A percentile compares a stretch with the other conserved stretches of the same genome.
phyloP scores from a whole-genome alignment of 495 filamentous ascomycete species.

The Arthonia radiata region DNA sequence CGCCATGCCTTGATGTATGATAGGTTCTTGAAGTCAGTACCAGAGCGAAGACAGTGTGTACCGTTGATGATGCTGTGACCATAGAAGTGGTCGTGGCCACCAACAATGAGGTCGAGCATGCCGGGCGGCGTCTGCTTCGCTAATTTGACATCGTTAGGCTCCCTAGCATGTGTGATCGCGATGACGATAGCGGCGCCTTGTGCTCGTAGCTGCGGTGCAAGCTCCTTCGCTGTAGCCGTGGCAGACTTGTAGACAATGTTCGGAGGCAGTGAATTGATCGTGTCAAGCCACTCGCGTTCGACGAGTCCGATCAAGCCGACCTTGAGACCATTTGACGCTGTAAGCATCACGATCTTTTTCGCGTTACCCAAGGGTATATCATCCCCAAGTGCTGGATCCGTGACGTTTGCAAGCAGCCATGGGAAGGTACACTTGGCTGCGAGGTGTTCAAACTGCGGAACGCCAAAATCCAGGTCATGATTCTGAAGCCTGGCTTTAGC shows the following conservation, averaged over 20 bases:
- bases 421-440: conserved; percentile 55
- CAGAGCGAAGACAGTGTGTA: conserved; percentile 56
- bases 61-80: conserved; percentile 48
- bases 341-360: conserved; percentile 43
- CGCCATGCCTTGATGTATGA: conserved; percentile 58
- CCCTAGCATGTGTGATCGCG: conserved; percentile 60
- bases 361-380: conserved; percentile 43
- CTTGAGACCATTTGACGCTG: conserved; percentile 59
- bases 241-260: conserved; percentile 59
- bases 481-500: conserved; percentile 25
- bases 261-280: conserved; percentile 64
- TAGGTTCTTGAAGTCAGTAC: conserved; percentile 73
- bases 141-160: conserved; percentile 59
- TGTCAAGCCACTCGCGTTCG: conserved; percentile 56
- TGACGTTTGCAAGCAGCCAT: conserved; percentile 69
- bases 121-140: conserved; percentile 40
- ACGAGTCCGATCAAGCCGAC: conserved; percentile 66
- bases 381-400: conserved; percentile 53
- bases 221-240: conserved; percentile 37
- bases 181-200: conserved; percentile 63
- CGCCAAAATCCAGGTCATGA: conserved; percentile 88
- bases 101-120: conserved; percentile 58
- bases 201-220: conserved; percentile 41
- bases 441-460: conserved; percentile 48
- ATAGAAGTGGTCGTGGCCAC: conserved; percentile 82